Base-by-base conservation (phyloP, 208 protist species). In the Phytomonas serpens region DNA sequence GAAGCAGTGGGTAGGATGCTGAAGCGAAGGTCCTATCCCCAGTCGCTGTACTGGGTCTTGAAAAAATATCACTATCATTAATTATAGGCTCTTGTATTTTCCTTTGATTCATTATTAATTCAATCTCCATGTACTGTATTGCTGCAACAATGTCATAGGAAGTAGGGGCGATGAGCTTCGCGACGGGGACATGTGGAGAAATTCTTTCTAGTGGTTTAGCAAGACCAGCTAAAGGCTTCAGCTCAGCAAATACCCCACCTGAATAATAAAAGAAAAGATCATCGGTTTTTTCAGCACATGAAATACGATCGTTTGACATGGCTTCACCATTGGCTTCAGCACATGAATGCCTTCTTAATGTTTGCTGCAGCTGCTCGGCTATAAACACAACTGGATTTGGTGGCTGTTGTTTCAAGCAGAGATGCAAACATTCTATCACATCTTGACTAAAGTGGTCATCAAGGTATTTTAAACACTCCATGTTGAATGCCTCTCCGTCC, bases 381-480 rank as follows among this genome's bases (percentile, higher is more conserved):
- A 96, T 40, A 63, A 86, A 80, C 2, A 61, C 70, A 23, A 96
- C 74, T 0, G 90, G 88, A 23, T 93, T 73, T 0, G 16, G 30
- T 0, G 90, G 88, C 19, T 73, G 71, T 4, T 77, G 30, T n/a
- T 81, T 31, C 0, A 96, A 77, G 67, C 84, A 85, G 4, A 66
- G 64, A 38, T 93, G 75, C 3, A 96, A 61, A 5, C 82, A 78
- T 9, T 27, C 23, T 14, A 82, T 90, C n/a, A 96, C 81, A 0
- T 71, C 32, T 0, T 66, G 37, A 47, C 84, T 84, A 42, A 96
- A 89, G 32, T 69, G 30, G 0, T 52, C 71, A 37, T 93, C 83
- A 16, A 93, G 74, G 67, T 92, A 91, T 19, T 69, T 10, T 3
- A 61, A 19, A 9, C 30, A 34, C 30, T 31, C 61, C 19, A 23